phyloP scores from a whole-genome alignment of 2,329 filamentous ascomycete genomes.

The Sphaerulina musiva region DNA sequence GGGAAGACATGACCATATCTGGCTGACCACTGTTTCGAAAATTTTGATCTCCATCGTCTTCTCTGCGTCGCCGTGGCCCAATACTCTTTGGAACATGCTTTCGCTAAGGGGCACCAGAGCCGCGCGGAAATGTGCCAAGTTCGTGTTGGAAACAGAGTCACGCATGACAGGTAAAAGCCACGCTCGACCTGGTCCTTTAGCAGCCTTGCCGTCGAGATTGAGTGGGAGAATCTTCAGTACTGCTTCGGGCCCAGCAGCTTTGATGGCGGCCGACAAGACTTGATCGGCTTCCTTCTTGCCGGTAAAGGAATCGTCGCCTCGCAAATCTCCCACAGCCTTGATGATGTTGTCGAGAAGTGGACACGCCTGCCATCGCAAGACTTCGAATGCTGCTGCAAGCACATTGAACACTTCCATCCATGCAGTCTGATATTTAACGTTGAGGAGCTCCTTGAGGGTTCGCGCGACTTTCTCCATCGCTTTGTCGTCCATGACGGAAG shows the following conservation, averaged over 20 bases:
- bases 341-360: slow-evolving; percentile 71
- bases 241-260: slow-evolving; percentile 80
- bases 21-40: slow-evolving; percentile 90
- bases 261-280: slow-evolving; percentile 79
- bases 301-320: slow-evolving; percentile 78
- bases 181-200: slow-evolving; percentile 72
- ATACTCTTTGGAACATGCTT: slow-evolving; percentile 77
- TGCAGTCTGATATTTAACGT: slow-evolving; percentile 84
- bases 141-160: slow-evolving; percentile 83
- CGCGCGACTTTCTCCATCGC: slow-evolving; percentile 73
- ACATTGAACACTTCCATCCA: slow-evolving; percentile 95
- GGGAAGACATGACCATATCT: slow-evolving; percentile 88
- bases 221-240: slow-evolving; percentile 77
- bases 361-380: slow-evolving; percentile 74
- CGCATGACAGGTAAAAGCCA: slow-evolving; percentile 92
- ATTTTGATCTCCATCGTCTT: slow-evolving; percentile 98
- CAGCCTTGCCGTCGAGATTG: slow-evolving; percentile 67
- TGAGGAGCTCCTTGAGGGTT: slow-evolving; percentile 66
- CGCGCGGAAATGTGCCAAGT: slow-evolving; percentile 72
- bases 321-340: slow-evolving; percentile 75
- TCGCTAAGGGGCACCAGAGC: slow-evolving; percentile 89
- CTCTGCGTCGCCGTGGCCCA: slow-evolving; percentile 72
- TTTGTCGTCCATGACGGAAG: slow-evolving; percentile 89
- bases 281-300: slow-evolving; percentile 93
- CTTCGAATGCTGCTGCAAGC: slow-evolving; percentile 77